Percentiles rank a stretch among this genome's conserved stretches.
Conservation (phyloP, 345 rosid species). For the Viola odorata region DNA sequence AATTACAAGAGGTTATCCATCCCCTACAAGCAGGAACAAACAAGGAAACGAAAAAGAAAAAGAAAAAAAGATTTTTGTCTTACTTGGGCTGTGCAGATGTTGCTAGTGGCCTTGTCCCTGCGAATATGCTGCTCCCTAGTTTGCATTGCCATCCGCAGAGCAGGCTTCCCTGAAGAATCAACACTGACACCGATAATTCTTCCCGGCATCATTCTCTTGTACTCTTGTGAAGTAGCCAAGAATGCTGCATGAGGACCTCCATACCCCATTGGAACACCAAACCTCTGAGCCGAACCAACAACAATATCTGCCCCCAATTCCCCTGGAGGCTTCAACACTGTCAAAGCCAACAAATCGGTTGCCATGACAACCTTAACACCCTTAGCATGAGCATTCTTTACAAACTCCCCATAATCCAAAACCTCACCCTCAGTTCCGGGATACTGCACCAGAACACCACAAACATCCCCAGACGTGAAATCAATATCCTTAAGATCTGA, state of each 20-base stretch:
- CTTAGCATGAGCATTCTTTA: constrained; percentile 81
- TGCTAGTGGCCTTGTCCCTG: constrained; percentile 98
- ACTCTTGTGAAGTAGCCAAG: constrained; percentile 96
- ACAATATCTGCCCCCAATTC: constrained; percentile 93
- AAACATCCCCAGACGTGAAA: constrained; percentile 77
- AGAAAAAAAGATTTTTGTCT: constrained; percentile 18
- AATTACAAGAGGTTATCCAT: not conserved
- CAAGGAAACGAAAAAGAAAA: not conserved
- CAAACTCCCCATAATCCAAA: constrained; percentile 76
- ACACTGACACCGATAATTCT: constrained; percentile 92
- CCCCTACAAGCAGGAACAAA: not conserved
- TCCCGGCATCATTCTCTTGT: constrained; percentile 98
- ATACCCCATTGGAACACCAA: constrained; percentile 97
- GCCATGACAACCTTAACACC: constrained; percentile 99
- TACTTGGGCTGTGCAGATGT: constrained; percentile 99
- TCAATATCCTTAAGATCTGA: constrained; percentile 72
- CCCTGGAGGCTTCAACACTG: constrained; percentile 93
- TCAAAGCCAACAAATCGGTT: constrained; percentile 84
- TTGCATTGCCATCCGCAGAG: constrained; percentile 99
- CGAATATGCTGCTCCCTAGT: constrained; percentile 98
- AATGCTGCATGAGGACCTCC: constrained; percentile 99
- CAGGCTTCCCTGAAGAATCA: constrained; percentile 88
- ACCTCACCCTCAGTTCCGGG: constrained; percentile 96
- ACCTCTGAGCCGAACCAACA: constrained; percentile 94
- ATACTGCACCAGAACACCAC: constrained; percentile 96